phyloP scores from a whole-genome alignment of 2,329 filamentous ascomycete genomes.

The Claviceps humidiphila region DNA sequence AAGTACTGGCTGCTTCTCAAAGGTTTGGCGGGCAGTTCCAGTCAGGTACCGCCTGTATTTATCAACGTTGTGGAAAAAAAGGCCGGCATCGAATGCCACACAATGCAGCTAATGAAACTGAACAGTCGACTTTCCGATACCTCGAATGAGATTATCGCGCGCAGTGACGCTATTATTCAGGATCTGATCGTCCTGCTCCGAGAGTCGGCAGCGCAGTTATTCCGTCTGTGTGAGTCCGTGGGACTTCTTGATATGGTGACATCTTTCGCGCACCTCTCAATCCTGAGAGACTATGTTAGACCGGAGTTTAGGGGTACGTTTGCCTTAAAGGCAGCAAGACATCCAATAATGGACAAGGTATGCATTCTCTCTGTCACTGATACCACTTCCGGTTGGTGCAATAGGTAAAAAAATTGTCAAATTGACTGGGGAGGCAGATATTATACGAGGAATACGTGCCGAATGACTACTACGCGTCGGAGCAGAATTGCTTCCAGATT shows the following conservation, averaged over 20 bases:
- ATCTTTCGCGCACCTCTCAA: constrained; percentile 63
- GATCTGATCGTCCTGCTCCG: constrained; percentile 61
- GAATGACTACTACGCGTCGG: constrained; percentile 78
- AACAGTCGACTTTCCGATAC: constrained; percentile 68
- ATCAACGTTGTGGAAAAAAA: constrained; percentile 66
- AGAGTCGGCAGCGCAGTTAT: constrained; percentile 56
- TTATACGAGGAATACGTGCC: constrained; percentile 61
- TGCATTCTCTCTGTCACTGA: not conserved
- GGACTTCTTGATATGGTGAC: constrained; percentile 77
- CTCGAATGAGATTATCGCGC: constrained; percentile 68
- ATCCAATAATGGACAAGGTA: constrained; percentile 65
- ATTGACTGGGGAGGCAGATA: constrained; percentile 24
- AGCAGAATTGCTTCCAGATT: constrained; percentile 75
- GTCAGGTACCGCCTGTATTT: constrained; percentile 51
- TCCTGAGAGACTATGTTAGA: constrained; percentile 43
- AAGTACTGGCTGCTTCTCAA: constrained; percentile 67
- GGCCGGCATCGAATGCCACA: constrained; percentile 75
- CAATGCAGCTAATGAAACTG: constrained; percentile 67
- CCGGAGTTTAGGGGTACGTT: constrained; percentile 57
- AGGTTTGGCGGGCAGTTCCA: constrained; percentile 46
- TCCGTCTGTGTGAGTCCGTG: constrained; percentile 75
- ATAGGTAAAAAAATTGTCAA: not conserved
- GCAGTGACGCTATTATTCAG: constrained; percentile 68
- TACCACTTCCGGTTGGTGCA: not conserved
- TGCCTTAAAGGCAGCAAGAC: constrained; percentile 60